Conservation (phyloP, 1,284 basidiomycete species). For the Ganoderma lingzhi region DNA sequence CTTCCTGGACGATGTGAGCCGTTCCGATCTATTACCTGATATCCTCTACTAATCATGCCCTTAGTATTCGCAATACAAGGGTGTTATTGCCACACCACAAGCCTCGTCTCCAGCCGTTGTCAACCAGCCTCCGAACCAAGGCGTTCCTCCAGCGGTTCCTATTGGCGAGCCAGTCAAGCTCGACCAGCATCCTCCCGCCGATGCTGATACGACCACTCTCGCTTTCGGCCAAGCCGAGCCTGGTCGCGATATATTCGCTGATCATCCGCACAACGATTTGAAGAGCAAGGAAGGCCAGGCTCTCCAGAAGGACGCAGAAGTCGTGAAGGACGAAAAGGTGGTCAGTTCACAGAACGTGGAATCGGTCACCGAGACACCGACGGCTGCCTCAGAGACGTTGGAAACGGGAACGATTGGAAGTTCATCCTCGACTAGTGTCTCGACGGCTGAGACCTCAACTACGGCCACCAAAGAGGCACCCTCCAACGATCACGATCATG, state of each 20-base stretch:
- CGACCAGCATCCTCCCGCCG: conserved; percentile 26
- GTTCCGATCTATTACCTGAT: background rate
- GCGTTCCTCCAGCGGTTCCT: conserved; percentile 44
- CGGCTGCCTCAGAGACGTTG: background rate
- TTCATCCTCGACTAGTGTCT: background rate
- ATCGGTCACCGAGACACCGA: conserved; percentile 13
- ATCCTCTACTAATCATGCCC: background rate
- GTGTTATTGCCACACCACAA: conserved; percentile 48
- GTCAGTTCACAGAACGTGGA: conserved; percentile 20
- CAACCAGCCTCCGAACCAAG: conserved; percentile 29
- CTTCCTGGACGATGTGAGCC: conserved; percentile 66
- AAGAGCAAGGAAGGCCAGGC: conserved; percentile 31
- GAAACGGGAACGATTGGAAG: background rate
- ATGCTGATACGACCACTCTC: conserved; percentile 48
- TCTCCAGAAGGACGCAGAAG: conserved; percentile 13
- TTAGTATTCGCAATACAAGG: conserved; percentile 64
- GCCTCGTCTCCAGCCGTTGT: conserved; percentile 48
- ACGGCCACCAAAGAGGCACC: conserved; percentile 11
- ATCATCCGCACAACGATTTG: conserved; percentile 35
- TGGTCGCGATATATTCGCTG: conserved; percentile 72
- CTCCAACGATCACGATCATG: conserved; percentile 17
- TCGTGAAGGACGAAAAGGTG: conserved; percentile 1
- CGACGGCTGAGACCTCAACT: conserved; percentile 7
- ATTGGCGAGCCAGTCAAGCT: conserved; percentile 48
- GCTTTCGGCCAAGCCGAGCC: conserved; percentile 66